These are phyloP conservation scores for Gracilariopsis chorda DNA, from an alignment of 23 red algal genomes.

Conservation along the genomic window DNA sequence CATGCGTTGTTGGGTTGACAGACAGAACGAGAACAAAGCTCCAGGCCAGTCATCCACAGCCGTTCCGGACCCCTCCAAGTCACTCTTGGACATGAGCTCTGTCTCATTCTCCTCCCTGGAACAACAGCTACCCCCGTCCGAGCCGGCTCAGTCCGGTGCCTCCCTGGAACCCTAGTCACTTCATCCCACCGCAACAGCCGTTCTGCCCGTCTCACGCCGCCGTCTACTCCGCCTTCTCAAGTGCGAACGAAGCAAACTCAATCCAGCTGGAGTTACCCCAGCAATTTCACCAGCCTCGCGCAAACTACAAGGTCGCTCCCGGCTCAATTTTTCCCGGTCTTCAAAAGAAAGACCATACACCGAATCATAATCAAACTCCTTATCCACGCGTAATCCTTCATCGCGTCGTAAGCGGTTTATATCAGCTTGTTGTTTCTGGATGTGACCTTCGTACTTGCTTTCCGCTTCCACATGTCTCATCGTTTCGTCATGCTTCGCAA, in stretches of 20 bases:
- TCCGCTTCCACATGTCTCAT: slow-evolving; percentile 32
- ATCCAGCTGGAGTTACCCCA: slow-evolving; percentile 33
- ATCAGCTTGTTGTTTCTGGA: neutral
- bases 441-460: slow-evolving; percentile 37
- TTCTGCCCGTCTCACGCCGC: neutral
- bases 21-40: neutral
- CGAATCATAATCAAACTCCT: slow-evolving; percentile 43
- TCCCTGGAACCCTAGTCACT: neutral
- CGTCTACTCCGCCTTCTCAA: neutral
- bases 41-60: neutral
- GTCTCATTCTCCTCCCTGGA: neutral
- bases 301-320: slow-evolving; percentile 29
- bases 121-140: neutral
- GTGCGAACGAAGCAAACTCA: slow-evolving; percentile 26
- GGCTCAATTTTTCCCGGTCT: slow-evolving; percentile 43
- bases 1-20: slow-evolving; percentile 29
- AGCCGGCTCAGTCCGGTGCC: neutral
- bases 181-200: neutral
- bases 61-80: neutral
- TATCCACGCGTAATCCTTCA: slow-evolving; percentile 11
- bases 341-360: slow-evolving; percentile 32
- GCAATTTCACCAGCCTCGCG: slow-evolving; percentile 50
- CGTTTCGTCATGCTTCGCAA: neutral
- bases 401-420: slow-evolving; percentile 37
- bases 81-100: neutral